These are phyloP conservation scores for Stephania yunnanensis DNA, from an alignment of 164 flowering plant genomes.

Conservation along the genomic window DNA sequence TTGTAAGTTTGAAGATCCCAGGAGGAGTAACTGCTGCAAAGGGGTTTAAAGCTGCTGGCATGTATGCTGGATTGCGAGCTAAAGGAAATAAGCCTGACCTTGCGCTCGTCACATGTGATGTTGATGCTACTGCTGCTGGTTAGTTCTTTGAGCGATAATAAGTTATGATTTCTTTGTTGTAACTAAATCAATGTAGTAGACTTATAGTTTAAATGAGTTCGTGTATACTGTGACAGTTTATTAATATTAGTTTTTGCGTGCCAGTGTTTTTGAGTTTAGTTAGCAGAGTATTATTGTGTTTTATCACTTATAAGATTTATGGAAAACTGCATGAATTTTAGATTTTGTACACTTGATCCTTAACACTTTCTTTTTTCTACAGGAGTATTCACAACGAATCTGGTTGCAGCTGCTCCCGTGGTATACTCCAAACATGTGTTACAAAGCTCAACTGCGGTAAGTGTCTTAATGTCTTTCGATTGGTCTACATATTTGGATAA, in stretches of 20 bases:
- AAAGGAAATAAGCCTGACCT: constrained; percentile 91
- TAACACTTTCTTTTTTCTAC: constrained; percentile 8
- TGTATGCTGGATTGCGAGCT: constrained; percentile 85
- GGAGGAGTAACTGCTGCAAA: constrained; percentile 95
- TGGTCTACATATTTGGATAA: neutral
- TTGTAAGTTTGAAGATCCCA: constrained; percentile 40
- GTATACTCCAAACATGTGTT: constrained; percentile 57
- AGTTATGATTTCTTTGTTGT: neutral
- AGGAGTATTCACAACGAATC: constrained; percentile 88
- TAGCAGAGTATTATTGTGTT: neutral
- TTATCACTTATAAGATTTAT: neutral
- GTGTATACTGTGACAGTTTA: neutral
- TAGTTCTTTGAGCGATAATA: constrained; percentile 4
- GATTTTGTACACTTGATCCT: neutral
- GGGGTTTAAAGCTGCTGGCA: constrained; percentile 92
- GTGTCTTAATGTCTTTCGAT: constrained; percentile 8
- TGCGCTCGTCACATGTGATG: constrained; percentile 91
- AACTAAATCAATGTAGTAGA: neutral
- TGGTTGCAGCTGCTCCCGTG: constrained; percentile 98
- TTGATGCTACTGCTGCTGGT: constrained; percentile 90
- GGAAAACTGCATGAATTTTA: neutral
- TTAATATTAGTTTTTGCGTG: neutral
- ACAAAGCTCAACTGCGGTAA: constrained; percentile 52
- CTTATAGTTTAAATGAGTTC: neutral
- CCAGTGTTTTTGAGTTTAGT: too few species aligned